Evolutionary conservation across 2,329 filamentous ascomycete genomes (phyloP), one percentile per base, ranked within the genome.

Genomic region (Thelonectria discophora): DNA sequence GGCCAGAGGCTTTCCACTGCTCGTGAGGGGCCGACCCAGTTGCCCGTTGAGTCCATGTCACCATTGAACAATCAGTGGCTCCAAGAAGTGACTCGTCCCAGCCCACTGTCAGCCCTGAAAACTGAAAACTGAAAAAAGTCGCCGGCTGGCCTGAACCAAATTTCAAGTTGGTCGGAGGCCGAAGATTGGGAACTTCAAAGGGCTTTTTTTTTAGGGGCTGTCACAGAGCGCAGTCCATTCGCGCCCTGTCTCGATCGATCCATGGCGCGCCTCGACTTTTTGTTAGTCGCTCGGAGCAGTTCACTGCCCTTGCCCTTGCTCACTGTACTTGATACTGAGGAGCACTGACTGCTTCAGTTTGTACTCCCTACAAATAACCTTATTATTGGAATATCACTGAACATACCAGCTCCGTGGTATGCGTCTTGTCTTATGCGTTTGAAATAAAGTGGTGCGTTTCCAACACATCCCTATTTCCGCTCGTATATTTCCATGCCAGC

Each of bases 231-330:
- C 24, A 39, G 3, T 24, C 21, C 21, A 24, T 24, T 24, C 21
- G 40, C 50, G 46, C 34, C 32, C 60, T 57, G 51, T 62, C 65
- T 67, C 69, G 68, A 69, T 70, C 65, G 62, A 68, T 69, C 66
- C 65, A 63, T 68, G 15, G 42, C 57, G 39, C 27, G 45, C 52
- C 17, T 50, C 55, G 32, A 51, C 39, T 60, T 55, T 37, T 55
- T 37, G 43, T 55, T 40, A 37, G 58, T 48, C 30, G 54, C 45
- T 58, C 47, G 47, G 54, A 15, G 46, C 54, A 50, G 63, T 63
- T 65, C 60, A 57, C 61, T 62, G 61, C 61, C 61, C 60, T 63
- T 58, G 65, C 46, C 21, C 46, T 48, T 30, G 46, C 24, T 12
- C 18, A 24, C 42, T 46, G 42, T 46, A 21, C 42, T 46, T 21